Evolutionary conservation across 352 stramenopile genomes (phyloP).

Genomic region (Globisporangium radiosum): DNA sequence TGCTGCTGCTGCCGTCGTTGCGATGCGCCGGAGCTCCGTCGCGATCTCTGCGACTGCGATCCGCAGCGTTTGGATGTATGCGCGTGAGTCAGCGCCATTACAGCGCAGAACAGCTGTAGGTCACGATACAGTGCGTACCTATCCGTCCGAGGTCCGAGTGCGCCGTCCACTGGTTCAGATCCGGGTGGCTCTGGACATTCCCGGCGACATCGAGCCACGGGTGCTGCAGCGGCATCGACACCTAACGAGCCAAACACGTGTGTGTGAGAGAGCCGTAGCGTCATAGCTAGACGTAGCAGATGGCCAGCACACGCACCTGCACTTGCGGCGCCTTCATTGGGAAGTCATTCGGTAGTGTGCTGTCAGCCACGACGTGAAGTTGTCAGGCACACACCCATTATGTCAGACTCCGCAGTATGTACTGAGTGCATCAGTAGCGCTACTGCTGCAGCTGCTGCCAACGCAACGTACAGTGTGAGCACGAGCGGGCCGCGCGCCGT

Average conservation of each 20-base stretch:
- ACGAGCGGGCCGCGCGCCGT: constrained; percentile 41
- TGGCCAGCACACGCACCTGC: constrained; percentile 22
- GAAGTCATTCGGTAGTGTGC: constrained; percentile 67
- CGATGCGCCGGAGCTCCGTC: constrained; percentile 37
- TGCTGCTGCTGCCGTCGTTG: constrained; percentile 8
- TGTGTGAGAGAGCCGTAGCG: not conserved
- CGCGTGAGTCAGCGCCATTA: not conserved
- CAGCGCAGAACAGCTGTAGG: no score
- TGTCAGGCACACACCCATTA: no score
- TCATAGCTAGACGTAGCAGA: not conserved
- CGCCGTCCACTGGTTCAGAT: constrained; percentile 75
- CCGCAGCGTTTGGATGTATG: not conserved
- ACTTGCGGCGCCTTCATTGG: constrained; percentile 58
- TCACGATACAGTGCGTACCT: constrained; percentile 12
- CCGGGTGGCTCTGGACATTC: constrained; percentile 62
- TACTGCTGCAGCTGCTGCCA: no score
- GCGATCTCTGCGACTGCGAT: constrained; percentile 57
- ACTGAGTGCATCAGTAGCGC: no score
- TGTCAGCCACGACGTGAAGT: constrained; percentile 8
- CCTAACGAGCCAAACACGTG: constrained; percentile 16
- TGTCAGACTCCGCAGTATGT: no score
- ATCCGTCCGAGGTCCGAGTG: constrained; percentile 82
- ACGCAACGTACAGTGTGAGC: constrained; percentile 36
- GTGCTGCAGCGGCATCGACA: constrained; percentile 67
- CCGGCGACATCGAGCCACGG: constrained; percentile 63